Evolutionary conservation across 169 alveolate species (phyloP).

Genomic region (Perkinsus olseni): DNA sequence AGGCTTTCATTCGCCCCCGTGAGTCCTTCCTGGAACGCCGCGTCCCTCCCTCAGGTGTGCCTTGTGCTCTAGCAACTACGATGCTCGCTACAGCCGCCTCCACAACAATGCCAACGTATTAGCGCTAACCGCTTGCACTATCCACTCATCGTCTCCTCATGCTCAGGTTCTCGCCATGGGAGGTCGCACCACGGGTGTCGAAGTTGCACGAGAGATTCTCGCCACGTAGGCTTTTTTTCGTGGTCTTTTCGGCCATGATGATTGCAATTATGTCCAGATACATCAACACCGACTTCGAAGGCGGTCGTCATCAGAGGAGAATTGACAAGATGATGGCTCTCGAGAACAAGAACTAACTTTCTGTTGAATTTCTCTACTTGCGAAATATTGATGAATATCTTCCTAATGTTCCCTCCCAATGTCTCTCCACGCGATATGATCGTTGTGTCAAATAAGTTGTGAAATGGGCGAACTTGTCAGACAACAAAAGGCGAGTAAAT

Average conservation of each 20-base stretch:
- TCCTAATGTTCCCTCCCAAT: too few relatives aligned
- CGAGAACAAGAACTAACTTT: background rate
- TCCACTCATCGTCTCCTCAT: background rate
- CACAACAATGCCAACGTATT: background rate
- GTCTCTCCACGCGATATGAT: too few relatives aligned
- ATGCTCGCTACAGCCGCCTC: background rate
- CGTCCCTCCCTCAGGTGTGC: background rate
- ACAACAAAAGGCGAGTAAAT: too few relatives aligned
- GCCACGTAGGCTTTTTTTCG: constrained; percentile 7
- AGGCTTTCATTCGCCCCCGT: background rate
- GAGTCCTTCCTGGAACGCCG: background rate
- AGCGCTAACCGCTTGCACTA: background rate
- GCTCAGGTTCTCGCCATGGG: constrained; percentile 36
- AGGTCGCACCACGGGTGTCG: constrained; percentile 41
- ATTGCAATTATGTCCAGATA: background rate
- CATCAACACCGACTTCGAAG: background rate
- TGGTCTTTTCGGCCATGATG: background rate
- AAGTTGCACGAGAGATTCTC: constrained; percentile 33
- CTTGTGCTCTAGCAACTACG: background rate
- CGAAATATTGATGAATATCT: background rate
- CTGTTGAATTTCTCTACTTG: background rate
- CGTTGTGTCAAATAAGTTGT: too few relatives aligned
- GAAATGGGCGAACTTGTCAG: too few relatives aligned
- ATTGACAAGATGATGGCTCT: background rate
- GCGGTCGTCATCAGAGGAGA: background rate